A percentile compares a stretch with the other conserved stretches of the same genome.
These are phyloP conservation scores for Elongisporangium senticosum DNA, from an alignment of 352 stramenopile genomes.

Conservation along the genomic window DNA sequence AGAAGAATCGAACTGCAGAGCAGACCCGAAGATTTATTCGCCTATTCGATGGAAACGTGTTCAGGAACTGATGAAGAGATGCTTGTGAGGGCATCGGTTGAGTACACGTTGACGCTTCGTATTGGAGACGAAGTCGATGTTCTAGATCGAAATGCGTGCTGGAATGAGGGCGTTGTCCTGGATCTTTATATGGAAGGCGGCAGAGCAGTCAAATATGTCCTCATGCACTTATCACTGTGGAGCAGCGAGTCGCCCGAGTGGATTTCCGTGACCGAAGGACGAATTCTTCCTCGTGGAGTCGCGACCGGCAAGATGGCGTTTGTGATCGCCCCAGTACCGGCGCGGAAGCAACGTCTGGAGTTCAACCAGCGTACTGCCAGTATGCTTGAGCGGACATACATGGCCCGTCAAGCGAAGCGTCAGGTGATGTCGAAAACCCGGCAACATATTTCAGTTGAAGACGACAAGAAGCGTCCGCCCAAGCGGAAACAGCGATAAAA, in stretches of 20 bases:
- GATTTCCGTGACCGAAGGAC: constrained; percentile 59
- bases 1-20: constrained; percentile 25
- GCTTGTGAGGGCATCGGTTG: constrained; percentile 53
- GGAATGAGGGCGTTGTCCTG: constrained; percentile 75
- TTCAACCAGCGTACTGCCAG: constrained; percentile 46
- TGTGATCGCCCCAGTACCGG: constrained; percentile 29
- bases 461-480: constrained; percentile 20
- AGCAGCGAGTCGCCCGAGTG: constrained; percentile 57
- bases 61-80: constrained; percentile 9
- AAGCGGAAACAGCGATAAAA: constrained; percentile 22
- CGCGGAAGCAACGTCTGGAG: constrained; percentile 31
- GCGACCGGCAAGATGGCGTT: constrained; percentile 41
- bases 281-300: constrained; percentile 66
- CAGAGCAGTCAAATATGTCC: constrained; percentile 44
- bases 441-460: constrained; percentile 9
- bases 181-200: constrained; percentile 43
- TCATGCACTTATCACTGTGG: constrained; percentile 62
- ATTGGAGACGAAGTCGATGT: constrained; percentile 71
- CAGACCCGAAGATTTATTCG: constrained; percentile 40
- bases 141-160: constrained; percentile 70
- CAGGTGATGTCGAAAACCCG: constrained; percentile 16
- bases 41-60: constrained; percentile 29
- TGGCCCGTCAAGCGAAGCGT: constrained; percentile 30
- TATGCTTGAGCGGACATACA: constrained; percentile 46
- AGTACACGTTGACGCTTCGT: constrained; percentile 52